Conservation (phyloP, 805 yeast species). For the Saccharomycopsis oosterbeekiorum region DNA sequence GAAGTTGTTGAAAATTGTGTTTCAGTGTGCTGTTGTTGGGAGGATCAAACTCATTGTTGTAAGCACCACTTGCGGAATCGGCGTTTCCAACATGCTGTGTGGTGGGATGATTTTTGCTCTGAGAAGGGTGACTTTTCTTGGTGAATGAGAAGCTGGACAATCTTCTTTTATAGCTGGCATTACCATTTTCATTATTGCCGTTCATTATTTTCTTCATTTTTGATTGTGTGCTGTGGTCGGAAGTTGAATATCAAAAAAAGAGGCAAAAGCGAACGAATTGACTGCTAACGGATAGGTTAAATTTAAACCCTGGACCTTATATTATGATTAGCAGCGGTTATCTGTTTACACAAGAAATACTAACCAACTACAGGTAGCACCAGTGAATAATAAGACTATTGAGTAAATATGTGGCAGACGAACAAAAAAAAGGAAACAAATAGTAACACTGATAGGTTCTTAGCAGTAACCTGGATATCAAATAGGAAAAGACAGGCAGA, state of each 20-base stretch:
- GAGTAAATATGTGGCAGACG: no score
- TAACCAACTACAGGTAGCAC: no score
- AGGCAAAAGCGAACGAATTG: background rate
- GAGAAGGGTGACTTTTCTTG: background rate
- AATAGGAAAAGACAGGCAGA: no score
- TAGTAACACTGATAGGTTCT: no score
- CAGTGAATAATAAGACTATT: no score
- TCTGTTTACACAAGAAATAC: no score
- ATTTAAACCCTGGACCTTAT: no score
- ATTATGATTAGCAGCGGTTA: no score
- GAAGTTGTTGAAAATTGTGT: background rate
- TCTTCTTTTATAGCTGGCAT: background rate
- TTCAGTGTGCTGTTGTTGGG: background rate
- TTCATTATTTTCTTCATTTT: background rate
- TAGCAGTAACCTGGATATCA: no score
- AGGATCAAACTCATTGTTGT: background rate
- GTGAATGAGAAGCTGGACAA: background rate
- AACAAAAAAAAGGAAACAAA: no score
- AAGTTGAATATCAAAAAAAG: background rate
- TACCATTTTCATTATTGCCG: background rate
- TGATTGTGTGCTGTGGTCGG: background rate
- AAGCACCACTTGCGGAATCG: constrained; percentile 4
- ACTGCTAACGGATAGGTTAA: no score
- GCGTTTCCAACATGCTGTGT: background rate
- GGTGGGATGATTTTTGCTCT: background rate